Conservation (phyloP, 129 eudicot genomes). For the Apium graveolens region DNA sequence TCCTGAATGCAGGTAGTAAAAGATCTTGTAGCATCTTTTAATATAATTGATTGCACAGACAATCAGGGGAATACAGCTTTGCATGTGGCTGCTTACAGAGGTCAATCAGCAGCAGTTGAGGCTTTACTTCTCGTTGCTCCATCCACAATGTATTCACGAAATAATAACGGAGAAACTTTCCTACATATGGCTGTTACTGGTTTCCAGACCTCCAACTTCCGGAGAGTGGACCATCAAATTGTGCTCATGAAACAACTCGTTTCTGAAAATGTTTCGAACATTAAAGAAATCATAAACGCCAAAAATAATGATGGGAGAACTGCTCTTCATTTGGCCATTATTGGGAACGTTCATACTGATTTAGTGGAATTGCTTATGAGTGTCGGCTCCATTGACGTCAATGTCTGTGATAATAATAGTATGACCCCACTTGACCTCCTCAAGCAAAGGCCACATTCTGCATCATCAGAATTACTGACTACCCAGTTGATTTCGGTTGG, state of each 20-base stretch:
- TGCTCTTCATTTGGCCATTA: constrained; percentile 78
- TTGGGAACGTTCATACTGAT: constrained; percentile 58
- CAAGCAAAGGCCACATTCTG: constrained; percentile 57
- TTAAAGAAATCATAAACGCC: constrained; percentile 54
- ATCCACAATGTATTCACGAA: constrained; percentile 38
- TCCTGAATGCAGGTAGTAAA: constrained; percentile 58
- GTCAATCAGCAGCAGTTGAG: constrained; percentile 63
- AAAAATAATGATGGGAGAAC: constrained; percentile 64
- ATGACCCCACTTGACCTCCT: constrained; percentile 73
- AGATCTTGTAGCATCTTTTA: constrained; percentile 42
- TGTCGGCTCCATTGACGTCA: constrained; percentile 46
- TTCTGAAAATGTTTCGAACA: constrained; percentile 28
- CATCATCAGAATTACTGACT: constrained; percentile 63
- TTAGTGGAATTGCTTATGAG: constrained; percentile 67
- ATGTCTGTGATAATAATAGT: constrained; percentile 49
- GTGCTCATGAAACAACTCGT: constrained; percentile 69
- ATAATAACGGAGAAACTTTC: constrained; percentile 70
- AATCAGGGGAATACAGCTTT: constrained; percentile 79
- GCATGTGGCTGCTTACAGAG: constrained; percentile 82
- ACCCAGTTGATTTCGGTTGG: constrained; percentile 72
- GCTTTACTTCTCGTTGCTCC: constrained; percentile 56
- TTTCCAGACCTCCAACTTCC: constrained; percentile 71
- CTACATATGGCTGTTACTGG: constrained; percentile 70
- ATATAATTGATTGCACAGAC: constrained; percentile 51
- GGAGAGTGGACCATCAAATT: constrained; percentile 69